Base-by-base conservation (phyloP, 2,329 filamentous ascomycete species). In the Pleomassaria siparia region DNA sequence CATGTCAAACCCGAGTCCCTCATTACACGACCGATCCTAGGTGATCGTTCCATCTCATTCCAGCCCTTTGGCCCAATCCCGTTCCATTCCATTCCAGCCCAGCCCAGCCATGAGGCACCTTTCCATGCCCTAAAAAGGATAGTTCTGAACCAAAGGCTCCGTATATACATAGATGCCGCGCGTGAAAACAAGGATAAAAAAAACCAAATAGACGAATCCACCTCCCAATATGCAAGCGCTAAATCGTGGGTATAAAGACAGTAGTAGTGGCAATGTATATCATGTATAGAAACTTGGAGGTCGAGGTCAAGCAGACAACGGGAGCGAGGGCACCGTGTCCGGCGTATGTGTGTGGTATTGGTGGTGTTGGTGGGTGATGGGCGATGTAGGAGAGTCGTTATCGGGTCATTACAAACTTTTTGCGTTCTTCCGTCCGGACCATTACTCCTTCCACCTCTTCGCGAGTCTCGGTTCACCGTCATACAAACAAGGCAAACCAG, bases 401-500 rank as follows among this genome's bases (percentile, higher is more conserved):
- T 35, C 32, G 16, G 16, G 32, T 35, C 32, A 20, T 35, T 35
- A 35, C 9, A 7, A 32, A 35, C 16, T 16, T 35, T 35, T 35
- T 35, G 4, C 15, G 11, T 13, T 37, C 16, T 37, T 37, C 33
- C 33, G 9, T 43, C 40, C 28, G 5, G 26, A 7, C 29, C 40
- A 43, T 41, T 41, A 41, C 39, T 4, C 15, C 28, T 18, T 16
- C 37, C 8, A 7, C 24, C 16, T 16, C 9, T 16, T 43, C 29
- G 20, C 13, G 11, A 20, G 21, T 20, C n/a, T 30, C 11, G 3
- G 4, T 37, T 20, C 28, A 25, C 3, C 8, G 15, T 46, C 21
- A 60, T 25, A 54, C 36, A 37, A 66, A 71, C 25, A 73, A 43
- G 24, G 70, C 57, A 36, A 64, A 64, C 2, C 62, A 66, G 20